Conservation (phyloP, 1,284 basidiomycete genomes). For the Apiotrichum porosum region DNA sequence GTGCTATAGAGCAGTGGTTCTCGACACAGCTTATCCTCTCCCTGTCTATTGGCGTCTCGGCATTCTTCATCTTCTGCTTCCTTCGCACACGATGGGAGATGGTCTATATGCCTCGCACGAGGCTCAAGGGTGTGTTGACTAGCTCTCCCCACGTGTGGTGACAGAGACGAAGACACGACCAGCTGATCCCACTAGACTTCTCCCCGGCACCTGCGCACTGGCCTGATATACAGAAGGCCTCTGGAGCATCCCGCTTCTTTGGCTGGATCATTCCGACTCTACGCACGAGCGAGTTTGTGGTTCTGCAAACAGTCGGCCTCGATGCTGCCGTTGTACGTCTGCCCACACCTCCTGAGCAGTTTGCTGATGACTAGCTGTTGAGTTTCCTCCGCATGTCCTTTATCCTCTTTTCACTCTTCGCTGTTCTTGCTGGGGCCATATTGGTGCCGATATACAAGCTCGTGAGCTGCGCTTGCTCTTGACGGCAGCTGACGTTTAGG, state of each 20-base stretch:
- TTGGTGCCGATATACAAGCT: conserved; percentile 87
- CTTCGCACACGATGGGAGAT: conserved; percentile 81
- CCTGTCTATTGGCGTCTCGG: conserved; percentile 66
- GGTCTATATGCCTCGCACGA: conserved; percentile 85
- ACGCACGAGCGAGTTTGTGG: conserved; percentile 80
- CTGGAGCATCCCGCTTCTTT: conserved; percentile 57
- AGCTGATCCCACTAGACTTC: conserved; percentile 30
- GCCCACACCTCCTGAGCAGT: no score
- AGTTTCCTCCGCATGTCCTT: conserved; percentile 95
- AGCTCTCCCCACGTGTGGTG: background rate
- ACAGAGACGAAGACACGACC: background rate
- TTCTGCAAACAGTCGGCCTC: conserved; percentile 93
- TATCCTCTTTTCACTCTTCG: conserved; percentile 77
- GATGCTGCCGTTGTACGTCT: conserved; percentile 81
- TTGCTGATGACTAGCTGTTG: conserved; percentile 59
- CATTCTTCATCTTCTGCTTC: conserved; percentile 84
- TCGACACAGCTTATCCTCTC: conserved; percentile 83
- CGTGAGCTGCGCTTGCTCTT: conserved; percentile 59
- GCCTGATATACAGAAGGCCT: conserved; percentile 23
- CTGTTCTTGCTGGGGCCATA: conserved; percentile 68
- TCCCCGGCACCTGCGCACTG: conserved; percentile 35
- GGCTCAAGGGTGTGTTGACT: conserved; percentile 73
- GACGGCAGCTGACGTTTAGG: no score
- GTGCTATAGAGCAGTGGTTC: conserved; percentile 51
- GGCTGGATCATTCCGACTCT: conserved; percentile 94